Conservation (phyloP, 192 early-diverging fungal genomes). For the Podochytrium sp. region DNA sequence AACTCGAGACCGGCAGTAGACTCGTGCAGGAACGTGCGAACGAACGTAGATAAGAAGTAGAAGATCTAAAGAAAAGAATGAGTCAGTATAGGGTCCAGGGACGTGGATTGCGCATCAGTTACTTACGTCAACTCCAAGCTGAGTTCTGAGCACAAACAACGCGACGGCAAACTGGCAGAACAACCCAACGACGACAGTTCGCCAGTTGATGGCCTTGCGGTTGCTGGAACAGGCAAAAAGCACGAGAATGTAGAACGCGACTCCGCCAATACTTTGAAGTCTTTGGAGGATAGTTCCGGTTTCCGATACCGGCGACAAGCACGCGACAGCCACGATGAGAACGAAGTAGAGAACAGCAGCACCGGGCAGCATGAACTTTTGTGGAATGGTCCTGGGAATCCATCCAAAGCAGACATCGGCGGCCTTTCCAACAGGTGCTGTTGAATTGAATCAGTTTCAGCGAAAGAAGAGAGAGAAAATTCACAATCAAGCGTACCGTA, state of each 20-base stretch:
- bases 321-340: slow-evolving; percentile 59
- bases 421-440: slow-evolving; percentile 34
- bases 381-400: slow-evolving; percentile 42
- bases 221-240: slow-evolving; percentile 63
- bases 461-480: too few relatives aligned
- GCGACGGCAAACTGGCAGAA: too few relatives aligned
- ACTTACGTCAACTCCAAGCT: too few relatives aligned
- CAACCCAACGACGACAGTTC: too few relatives aligned
- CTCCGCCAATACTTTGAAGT: slow-evolving; percentile 75
- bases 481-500: slow-evolving; percentile 17
- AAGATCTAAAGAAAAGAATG: too few relatives aligned
- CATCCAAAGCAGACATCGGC: slow-evolving; percentile 38
- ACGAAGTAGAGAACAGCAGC: slow-evolving; percentile 53
- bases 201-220: too few relatives aligned
- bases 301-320: slow-evolving; percentile 47
- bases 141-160: too few relatives aligned
- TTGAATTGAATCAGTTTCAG: neutral
- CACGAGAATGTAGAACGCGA: slow-evolving; percentile 56
- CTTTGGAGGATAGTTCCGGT: slow-evolving; percentile 67
- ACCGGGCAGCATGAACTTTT: slow-evolving; percentile 40
- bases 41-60: slow-evolving; percentile 54
- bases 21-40: slow-evolving; percentile 65
- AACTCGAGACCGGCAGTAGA: slow-evolving; percentile 70
- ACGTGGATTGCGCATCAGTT: too few relatives aligned
- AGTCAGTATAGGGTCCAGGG: too few relatives aligned